Base-by-base conservation (phyloP, 345 rosid genomes). In the Gossypium thurberi region DNA sequence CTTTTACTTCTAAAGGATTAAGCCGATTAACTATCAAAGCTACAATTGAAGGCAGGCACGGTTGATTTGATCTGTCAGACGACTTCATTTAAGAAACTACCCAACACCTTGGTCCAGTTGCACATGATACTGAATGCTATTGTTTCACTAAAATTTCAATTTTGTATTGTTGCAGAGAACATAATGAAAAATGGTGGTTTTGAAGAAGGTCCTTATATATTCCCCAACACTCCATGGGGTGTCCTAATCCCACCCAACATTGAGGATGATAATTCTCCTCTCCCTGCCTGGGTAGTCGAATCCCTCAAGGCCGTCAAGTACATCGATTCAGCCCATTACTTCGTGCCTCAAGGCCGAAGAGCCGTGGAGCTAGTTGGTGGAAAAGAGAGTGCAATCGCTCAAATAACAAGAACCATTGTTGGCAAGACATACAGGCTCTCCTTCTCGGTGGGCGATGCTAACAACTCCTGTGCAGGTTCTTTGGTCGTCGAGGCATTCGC, bases 261-360 rank as follows among this genome's bases (percentile, higher is more conserved):
- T 26, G 97, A 92, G 75, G 98, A 94, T 21, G 89, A 83, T 20
- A 90, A 90, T 76, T 87, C 92, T 17, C 92, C 97, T 10, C 76
- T 92, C 52, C 93, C 95, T 0, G 92, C 90, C 6, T 94, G 98
- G 97, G 85, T 87, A 75, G 65, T 88, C 6, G 97, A 89, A 53
- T 94, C 97, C 6, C 95, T 90, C 28, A 94, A 94, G 82, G 97
- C 97, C 14, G 83, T 94, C 21, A 92, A 94, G 70, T 94, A 89
- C 87, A 86, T 94, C 3, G 97, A 94, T 74, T 53, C 76, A 0
- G 88, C 74, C 3, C 95, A 90, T 71, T 90, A 85, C 84, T 76
- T 88, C 0, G 87, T 90, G 68, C 97, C 97, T 1, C 81, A 84
- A 73, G 93, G 92, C 28, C 84, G 78, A 67, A 51, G 95, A 60